Evolutionary conservation across 1,139 yeast species (phyloP).

Genomic region (Tardiomyces digboiensis): DNA sequence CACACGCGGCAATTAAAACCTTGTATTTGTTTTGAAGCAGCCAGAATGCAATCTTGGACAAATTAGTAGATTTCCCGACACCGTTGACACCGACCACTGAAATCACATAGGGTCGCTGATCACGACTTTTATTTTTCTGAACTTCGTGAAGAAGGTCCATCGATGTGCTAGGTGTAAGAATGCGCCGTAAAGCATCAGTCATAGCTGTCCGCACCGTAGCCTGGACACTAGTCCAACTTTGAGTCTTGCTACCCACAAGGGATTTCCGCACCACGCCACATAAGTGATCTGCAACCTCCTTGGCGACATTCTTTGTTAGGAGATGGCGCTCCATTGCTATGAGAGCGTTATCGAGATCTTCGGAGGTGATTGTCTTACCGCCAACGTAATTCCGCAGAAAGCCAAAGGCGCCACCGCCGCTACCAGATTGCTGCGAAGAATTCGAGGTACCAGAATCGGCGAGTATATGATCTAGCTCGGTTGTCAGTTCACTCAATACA

Average conservation of each 20-base stretch:
- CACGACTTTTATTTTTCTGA: conserved; percentile 34
- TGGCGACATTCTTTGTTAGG: conserved; percentile 43
- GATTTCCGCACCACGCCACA: conserved; percentile 50
- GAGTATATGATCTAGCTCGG: conserved; percentile 36
- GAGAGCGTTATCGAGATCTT: conserved; percentile 35
- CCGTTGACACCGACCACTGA: conserved; percentile 98
- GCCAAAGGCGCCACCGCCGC: conserved; percentile 33
- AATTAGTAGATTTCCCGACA: conserved; percentile 93
- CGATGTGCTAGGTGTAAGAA: conserved; percentile 88
- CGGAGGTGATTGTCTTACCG: conserved; percentile 45
- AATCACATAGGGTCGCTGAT: conserved; percentile 65
- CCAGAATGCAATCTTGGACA: conserved; percentile 95
- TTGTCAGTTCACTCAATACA: conserved; percentile 38
- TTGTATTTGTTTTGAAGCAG: conserved; percentile 77
- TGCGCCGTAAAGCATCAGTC: conserved; percentile 66
- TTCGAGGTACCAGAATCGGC: conserved; percentile 15
- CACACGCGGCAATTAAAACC: conserved; percentile 93
- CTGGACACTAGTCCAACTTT: conserved; percentile 54
- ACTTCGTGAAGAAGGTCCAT: conserved; percentile 82
- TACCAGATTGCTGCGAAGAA: conserved; percentile 17
- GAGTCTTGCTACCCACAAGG: conserved; percentile 55
- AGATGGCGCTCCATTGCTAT: conserved; percentile 38
- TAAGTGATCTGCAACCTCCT: conserved; percentile 47
- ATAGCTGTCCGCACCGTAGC: conserved; percentile 57
- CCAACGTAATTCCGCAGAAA: conserved; percentile 50